Conservation (phyloP, 768 basidiomycete species). For the Podaxis carcinomalis region DNA sequence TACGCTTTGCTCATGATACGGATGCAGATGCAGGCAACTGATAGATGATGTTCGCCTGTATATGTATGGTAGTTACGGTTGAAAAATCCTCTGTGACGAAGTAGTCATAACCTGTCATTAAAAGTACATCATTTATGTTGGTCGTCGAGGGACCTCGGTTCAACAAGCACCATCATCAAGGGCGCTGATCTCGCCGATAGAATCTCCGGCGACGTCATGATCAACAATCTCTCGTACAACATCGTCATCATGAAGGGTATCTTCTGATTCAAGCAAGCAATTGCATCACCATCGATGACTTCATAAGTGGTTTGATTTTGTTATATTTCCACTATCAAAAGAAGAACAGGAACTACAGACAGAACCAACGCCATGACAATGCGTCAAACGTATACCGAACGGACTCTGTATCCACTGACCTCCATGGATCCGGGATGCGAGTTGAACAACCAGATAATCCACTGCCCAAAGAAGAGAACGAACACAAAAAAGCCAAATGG, state of each 20-base stretch:
- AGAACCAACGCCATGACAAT: not conserved
- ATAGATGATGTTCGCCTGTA: no score
- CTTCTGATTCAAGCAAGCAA: not conserved
- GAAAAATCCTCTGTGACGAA: no score
- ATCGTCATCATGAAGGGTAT: not conserved
- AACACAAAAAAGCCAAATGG: slow-evolving; percentile 1
- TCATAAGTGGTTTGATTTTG: not conserved
- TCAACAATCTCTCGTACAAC: not conserved
- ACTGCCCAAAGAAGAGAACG: slow-evolving; percentile 16
- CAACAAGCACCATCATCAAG: not conserved
- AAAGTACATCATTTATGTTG: not conserved
- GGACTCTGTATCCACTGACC: slow-evolving; percentile 1
- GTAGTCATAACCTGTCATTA: not conserved
- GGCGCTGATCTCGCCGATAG: not conserved
- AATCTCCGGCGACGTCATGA: slow-evolving; percentile 5
- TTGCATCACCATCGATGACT: slow-evolving; percentile 8
- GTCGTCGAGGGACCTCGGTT: not conserved
- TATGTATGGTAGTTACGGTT: no score
- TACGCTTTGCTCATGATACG: no score
- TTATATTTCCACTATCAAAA: slow-evolving; percentile 2
- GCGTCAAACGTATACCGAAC: slow-evolving; percentile 4
- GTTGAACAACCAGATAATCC: slow-evolving; percentile 13
- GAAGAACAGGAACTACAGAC: slow-evolving; percentile 3
- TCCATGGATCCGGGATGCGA: not conserved
- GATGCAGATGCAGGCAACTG: no score